Base-by-base conservation (phyloP, 2,329 filamentous ascomycete species). In the Botrytis cinerea region DNA sequence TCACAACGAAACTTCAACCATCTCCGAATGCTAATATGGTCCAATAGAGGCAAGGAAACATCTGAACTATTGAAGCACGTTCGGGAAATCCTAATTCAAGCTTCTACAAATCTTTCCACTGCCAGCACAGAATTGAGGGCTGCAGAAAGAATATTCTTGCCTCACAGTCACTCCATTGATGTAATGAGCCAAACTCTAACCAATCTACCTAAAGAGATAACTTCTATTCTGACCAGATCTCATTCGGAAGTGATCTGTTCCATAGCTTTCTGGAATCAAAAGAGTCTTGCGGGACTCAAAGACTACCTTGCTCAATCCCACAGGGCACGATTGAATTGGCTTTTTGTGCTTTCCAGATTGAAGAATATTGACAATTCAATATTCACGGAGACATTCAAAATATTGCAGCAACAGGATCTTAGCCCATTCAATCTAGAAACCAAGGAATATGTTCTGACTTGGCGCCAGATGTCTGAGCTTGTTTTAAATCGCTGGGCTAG, bases 401-500 rank as follows among this genome's bases (percentile, higher is more conserved):
- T 43, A 10, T 57, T 74, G 25, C 62, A 71, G 46, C 16, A 46
- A 22, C 46, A 70, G 46, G 22, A 60, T 16, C 48, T 35, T 20
- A 40, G 25, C 43, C 51, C n/a, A n/a, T 61, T 45, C 18, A 48
- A 28, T 63, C 46, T 62, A 60, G 51, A 62, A 25, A 57, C 18
- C 28, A 43, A 32, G n/a, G n/a, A 38, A 69, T 59, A 72, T 51
- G 32, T n/a, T 57, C 32, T 74, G n/a, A 61, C 51, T 25, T 48
- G 51, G 59, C 51, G 54, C n/a, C 66, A 73, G 51, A 66, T 72
- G 22, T 64, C 51, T 38, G 68, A 67, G 22, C 51, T 75, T 51
- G n/a, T 75, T 25, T 73, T 80, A 40, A 66, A 73, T 35, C 75
- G 75, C 51, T 80, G 78, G 79, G 75, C 74, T 25, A 74, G 69